Evolutionary conservation across 2,329 filamentous ascomycete species (phyloP).

Genomic region (Metarhizium guizhouense): DNA sequence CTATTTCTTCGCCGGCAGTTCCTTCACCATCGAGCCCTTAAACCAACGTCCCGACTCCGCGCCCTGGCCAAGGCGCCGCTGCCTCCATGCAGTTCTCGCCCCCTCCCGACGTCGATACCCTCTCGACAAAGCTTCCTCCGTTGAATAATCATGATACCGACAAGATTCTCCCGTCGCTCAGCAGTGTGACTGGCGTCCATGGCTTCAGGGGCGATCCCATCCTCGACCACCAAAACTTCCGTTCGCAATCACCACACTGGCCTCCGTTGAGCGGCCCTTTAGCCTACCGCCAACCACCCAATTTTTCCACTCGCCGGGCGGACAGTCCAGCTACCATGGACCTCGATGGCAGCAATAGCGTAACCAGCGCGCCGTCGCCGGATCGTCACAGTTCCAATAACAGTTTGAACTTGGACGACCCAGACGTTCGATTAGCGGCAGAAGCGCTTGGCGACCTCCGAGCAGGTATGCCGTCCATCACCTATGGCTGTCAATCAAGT

Average conservation of each 20-base stretch:
- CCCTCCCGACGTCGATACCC: conserved; percentile 16
- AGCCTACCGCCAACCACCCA: conserved; percentile 26
- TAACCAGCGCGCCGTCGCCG: conserved; percentile 34
- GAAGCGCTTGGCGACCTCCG: conserved; percentile 68
- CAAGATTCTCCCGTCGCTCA: conserved; percentile 26
- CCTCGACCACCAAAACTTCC: conserved; percentile 9
- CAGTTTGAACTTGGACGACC: conserved; percentile 51
- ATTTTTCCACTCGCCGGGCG: conserved; percentile 21
- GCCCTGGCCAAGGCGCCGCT: not conserved
- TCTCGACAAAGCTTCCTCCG: conserved; percentile 17
- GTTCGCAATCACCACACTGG: conserved; percentile 29
- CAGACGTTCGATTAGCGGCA: conserved; percentile 60
- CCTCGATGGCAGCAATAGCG: conserved; percentile 31
- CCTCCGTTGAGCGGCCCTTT: conserved; percentile 40
- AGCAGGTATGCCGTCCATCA: conserved; percentile 26
- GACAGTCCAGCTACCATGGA: conserved; percentile 42
- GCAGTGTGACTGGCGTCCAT: conserved; percentile 23
- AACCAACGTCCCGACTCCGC: not conserved
- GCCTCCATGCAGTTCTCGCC: conserved; percentile 17
- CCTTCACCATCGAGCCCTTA: not conserved
- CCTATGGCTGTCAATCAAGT: not conserved
- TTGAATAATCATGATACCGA: conserved; percentile 18
- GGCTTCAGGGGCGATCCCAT: conserved; percentile 12
- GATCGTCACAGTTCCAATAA: conserved; percentile 35
- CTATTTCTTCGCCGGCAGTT: not conserved